Evolutionary conservation across 1,284 basidiomycete genomes (phyloP).

Genomic region (Tilletia walkeri): DNA sequence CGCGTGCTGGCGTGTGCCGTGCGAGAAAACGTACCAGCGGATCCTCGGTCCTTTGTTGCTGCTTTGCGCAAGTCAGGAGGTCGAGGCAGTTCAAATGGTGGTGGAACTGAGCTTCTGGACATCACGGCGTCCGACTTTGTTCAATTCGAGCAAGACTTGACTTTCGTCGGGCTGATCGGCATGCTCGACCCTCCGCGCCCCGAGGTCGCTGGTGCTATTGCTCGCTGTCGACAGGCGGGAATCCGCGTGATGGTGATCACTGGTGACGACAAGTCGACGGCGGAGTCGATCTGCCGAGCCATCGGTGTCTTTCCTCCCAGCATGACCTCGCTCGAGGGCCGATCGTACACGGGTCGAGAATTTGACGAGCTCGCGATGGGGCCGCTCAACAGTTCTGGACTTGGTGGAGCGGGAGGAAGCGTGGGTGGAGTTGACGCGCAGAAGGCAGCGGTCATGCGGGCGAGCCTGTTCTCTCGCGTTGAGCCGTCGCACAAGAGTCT

Average conservation of each 20-base stretch:
- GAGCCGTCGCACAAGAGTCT: constrained; percentile 96
- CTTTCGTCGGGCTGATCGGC: constrained; percentile 88
- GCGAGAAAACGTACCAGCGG: constrained; percentile 2
- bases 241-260: constrained; percentile 98
- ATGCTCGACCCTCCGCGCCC: constrained; percentile 93
- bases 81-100: not conserved
- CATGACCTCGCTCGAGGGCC: constrained; percentile 17
- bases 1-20: constrained; percentile 16
- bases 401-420: constrained; percentile 4
- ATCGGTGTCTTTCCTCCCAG: constrained; percentile 67
- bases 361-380: constrained; percentile 64
- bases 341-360: constrained; percentile 76
- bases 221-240: constrained; percentile 74
- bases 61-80: not conserved
- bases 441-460: constrained; percentile 36
- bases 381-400: not conserved
- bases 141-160: constrained; percentile 57
- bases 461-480: constrained; percentile 89
- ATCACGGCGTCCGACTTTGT: constrained; percentile 7
- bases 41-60: not conserved
- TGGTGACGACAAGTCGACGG: constrained; percentile 88
- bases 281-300: constrained; percentile 79
- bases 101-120: not conserved
- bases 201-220: constrained; percentile 85
- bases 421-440: constrained; percentile 52